Evolutionary conservation across 306 rosid genomes (phyloP), one percentile per base, ranked within the genome.

Genomic region (Ammopiptanthus mongolicus): DNA sequence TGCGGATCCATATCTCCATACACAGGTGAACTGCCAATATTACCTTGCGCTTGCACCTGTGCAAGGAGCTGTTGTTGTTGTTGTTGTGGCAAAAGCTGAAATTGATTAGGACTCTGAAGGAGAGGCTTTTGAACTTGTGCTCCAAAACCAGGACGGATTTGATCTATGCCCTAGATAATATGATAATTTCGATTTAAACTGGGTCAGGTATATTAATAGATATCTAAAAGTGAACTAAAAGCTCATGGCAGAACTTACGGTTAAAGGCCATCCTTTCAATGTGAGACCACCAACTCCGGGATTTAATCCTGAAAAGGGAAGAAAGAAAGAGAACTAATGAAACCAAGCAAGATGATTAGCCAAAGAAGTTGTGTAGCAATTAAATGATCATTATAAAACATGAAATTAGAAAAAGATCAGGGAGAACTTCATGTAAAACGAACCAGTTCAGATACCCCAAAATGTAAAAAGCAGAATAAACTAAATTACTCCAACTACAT

Each of bases 241-340:
- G 57, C 37, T 46, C 76, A 62, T 47, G 1, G 42, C 55, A 81
- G 19, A 81, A 87, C 97, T 86, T 88, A 93, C 98, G 19, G 97
- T 86, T 79, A 93, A 83, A 65, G 98, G 98, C 97, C 98, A 93
- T 76, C 98, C 98, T 87, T 91, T 93, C 83, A 93, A 59, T 56
- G 97, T 91, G 68, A 89, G 91, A 67, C 87, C 84, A 85, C 95
- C 84, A 59, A 88, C 96, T 63, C 92, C 97, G 5, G 91, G 74
- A 84, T 75, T 93, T 76, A 93, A 64, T 63, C 93, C 98, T 91
- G 80, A 22, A 80, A 79, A 85, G 11, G 66, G 39, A 73, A 81
- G 77, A 46, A 46, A n/a, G 79, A 47, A n/a, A 65, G 57, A 58
- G 48, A 80, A 68, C 10, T 37, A 62, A 13, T 31, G 61, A 78